Evolutionary conservation across 306 rosid genomes (phyloP), one percentile per base, ranked within the genome.

Genomic region (Oxytropis ochrocephala): DNA sequence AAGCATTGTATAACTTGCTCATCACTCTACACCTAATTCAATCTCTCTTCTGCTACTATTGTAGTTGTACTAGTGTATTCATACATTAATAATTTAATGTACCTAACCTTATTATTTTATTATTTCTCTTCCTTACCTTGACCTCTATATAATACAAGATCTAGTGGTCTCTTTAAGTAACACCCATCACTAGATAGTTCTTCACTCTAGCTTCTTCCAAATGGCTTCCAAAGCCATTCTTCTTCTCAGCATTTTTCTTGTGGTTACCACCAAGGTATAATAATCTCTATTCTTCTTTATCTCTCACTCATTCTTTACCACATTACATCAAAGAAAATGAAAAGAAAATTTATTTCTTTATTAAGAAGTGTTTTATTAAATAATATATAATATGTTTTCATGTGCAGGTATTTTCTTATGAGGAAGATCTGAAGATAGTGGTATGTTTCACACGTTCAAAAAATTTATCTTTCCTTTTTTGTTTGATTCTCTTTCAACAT

Each of bases 211-310:
- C 29, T 30, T 72, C 57, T 32, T 50, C 29, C 72, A 21, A 21
- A 87, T 90, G 96, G 80, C 84, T 83, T 69, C 30, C 81, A 85
- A 76, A 69, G 61, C 79, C 54, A 58, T 87, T 64, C 53, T 83
- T 62, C 73, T 90, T 56, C 66, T 83, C 21, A 39, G 54, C 53
- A 63, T 79, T 61, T 7, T 78, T 75, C 86, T 90, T 19, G 39
- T 77, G 47, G 54, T 82, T 0, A 11, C 83, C 33, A 24, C 88
- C 3, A 57, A 60, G 86, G 94, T 85, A 70, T 64, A 6, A 18
- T 18, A 6, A 18, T 18, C 35, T 19, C 67, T 14, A 1, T 14
- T 52, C 21, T 50, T 1, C 38, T 38, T 70, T 14, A n/a, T 41
- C 50, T 24, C 61, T 24, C 55, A n/a, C 71, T 57, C 62, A 7